Evolutionary conservation across 2,329 filamentous ascomycete genomes (phyloP), one percentile per base, ranked within the genome.

Genomic region (Colletotrichum truncatum): DNA sequence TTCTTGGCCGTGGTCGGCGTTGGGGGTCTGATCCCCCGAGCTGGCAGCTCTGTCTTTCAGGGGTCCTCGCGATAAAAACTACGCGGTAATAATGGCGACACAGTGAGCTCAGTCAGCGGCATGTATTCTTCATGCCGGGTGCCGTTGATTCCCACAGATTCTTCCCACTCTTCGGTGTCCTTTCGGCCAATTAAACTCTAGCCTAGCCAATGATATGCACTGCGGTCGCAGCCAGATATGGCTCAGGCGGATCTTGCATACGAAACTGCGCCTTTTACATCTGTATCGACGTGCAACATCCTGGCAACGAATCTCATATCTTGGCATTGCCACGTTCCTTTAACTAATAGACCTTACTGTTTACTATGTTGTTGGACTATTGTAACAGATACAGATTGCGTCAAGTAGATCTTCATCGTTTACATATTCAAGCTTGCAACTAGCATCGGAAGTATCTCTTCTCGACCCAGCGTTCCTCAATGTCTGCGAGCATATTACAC

Each of bases 401-500:
- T 43, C 16, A 11, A 11, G 51, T 14, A 25, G 18, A 16, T 7
- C 14, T 30, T 36, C 12, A 48, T n/a, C 28, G 18, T 18, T 21
- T 34, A 52, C 41, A 41, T 18, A 28, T 21, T n/a, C n/a, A n/a
- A n/a, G n/a, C n/a, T n/a, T 16, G 11, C 16, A 12, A 26, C 58
- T 66, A 97, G 78, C 94, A 97, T n/a, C 94, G 90, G 76, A 97
- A 91, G 78, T 98, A 98, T 73, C 89, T 89, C 75, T 88, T 89
- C 81, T 98, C 95, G 48, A 98, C 88, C 94, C 94, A 98, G 68
- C 94, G 87, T 70, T 91, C 89, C 78, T 98, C 93, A 67, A 91
- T 88, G 70, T 97, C 93, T 59, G 91, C 87, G 26, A 94, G 89
- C 72, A 97, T 86, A 67, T 91, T 90, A 70, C 93, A 93, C 26